Conservation (phyloP, 2,329 filamentous ascomycete species). For the Fusarium sp. region DNA sequence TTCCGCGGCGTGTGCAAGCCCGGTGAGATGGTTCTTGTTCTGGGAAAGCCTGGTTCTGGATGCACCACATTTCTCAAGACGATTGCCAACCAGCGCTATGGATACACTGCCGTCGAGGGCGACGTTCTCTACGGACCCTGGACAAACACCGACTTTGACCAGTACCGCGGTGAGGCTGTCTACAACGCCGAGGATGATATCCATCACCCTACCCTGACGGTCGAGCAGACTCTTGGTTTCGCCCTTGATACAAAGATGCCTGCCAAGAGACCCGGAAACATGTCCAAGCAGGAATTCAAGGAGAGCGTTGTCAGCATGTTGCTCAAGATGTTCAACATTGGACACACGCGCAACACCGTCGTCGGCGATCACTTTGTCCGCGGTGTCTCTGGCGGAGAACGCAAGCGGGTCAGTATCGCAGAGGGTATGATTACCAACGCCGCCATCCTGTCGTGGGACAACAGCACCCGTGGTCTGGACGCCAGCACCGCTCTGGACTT, state of each 20-base stretch:
- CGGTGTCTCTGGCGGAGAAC: conserved; percentile 77
- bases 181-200: conserved; percentile 85
- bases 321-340: conserved; percentile 93
- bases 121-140: conserved; percentile 83
- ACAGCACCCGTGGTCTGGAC: conserved; percentile 74
- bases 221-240: conserved; percentile 86
- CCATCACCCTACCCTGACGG: conserved; percentile 85
- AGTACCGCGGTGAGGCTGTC: conserved; percentile 82
- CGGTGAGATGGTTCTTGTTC: conserved; percentile 88
- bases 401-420: conserved; percentile 77
- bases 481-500: conserved; percentile 74
- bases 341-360: conserved; percentile 84
- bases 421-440: conserved; percentile 83
- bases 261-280: conserved; percentile 77
- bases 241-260: conserved; percentile 87
- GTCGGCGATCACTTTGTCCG: conserved; percentile 85
- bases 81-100: conserved; percentile 71
- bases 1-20: conserved; percentile 78
- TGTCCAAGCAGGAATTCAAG: conserved; percentile 79
- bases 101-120: conserved; percentile 66
- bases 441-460: conserved; percentile 79
- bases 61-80: conserved; percentile 76
- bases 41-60: conserved; percentile 78
- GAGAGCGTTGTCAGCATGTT: conserved; percentile 76
- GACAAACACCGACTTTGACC: conserved; percentile 73